Evolutionary conservation across 2,329 filamentous ascomycete species (phyloP), one percentile per base, ranked within the genome.

Genomic region (Colletotrichum echinochloae): DNA sequence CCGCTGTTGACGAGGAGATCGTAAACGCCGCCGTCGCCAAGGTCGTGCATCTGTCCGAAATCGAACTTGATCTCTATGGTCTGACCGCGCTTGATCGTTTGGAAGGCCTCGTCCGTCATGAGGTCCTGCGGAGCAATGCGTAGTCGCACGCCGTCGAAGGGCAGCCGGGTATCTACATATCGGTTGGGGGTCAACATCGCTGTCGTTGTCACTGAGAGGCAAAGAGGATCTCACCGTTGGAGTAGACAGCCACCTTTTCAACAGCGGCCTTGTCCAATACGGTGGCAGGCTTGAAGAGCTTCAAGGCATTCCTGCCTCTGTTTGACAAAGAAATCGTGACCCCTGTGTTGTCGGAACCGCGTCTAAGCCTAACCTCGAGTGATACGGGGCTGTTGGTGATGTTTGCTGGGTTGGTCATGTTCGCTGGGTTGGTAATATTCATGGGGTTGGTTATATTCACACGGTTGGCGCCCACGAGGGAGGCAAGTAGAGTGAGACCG

Each of bases 1-100:
- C 83, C 81, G 12, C 90, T 89, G 11, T 79, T 78, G 5, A 87
- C 83, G 62, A 84, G 81, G 57, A 92, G 78, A 55, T 85, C 84
- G 75, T 88, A 88, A 49, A 80, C 77, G 60, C 88, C 88, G 39
- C 84, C 83, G 33, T 75, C 57, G 66, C 76, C 78, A 37, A 84
- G 79, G 68, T 87, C 83, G 77, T 88, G 86, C 16, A 85, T 80
- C 76, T 86, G 80, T 20, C 84, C 87, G 54, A 86, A 80, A 73
- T 88, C 84, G 65, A 88, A 85, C 51, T 80, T 82, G 46, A 83
- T 77, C 73, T 85, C 82, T 71, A 88, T 80, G 12, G 84, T 83
- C 76, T 86, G 78, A 61, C 81, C 80, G 11, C 79, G 77, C 16
- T 76, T 78, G 67, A 89, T 80, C 23, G 79, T 78, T 71, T 82